Evolutionary conservation across 805 yeast genomes (phyloP).

Genomic region (Wickerhamomyces alni): DNA sequence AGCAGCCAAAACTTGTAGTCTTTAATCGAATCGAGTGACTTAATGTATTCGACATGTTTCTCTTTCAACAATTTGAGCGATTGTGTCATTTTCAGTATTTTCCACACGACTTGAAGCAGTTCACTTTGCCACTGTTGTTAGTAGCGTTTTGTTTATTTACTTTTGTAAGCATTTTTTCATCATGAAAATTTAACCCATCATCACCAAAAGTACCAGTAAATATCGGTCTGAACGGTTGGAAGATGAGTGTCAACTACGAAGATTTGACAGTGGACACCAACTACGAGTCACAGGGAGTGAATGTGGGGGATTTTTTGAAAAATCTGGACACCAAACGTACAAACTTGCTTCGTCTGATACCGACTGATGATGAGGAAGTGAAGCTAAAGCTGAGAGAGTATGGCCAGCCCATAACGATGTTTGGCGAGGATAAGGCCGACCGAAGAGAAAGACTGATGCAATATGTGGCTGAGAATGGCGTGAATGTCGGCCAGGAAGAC

Average conservation of each 20-base stretch:
- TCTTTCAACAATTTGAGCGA: constrained; percentile 23
- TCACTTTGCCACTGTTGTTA: too few species aligned
- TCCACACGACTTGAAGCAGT: background rate
- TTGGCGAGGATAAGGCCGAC: constrained; percentile 55
- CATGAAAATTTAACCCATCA: background rate
- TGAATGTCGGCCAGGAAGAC: constrained; percentile 16
- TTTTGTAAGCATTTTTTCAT: background rate
- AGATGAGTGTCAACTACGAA: constrained; percentile 10
- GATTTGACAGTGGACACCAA: constrained; percentile 22
- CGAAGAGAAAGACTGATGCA: constrained; percentile 55
- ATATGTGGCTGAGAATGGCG: constrained; percentile 31
- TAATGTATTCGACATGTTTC: constrained; percentile 56
- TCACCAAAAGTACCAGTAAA: too few species aligned
- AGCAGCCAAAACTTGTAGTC: constrained; percentile 79
- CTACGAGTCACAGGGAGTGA: constrained; percentile 18
- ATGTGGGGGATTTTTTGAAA: constrained; percentile 23
- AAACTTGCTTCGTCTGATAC: constrained; percentile 33
- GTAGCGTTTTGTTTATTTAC: background rate
- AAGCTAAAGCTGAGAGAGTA: constrained; percentile 38
- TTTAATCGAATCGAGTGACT: constrained; percentile 47
- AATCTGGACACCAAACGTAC: constrained; percentile 23
- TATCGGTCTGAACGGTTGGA: background rate
- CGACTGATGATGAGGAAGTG: constrained; percentile 66
- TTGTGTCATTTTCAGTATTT: background rate
- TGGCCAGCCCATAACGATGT: constrained; percentile 50